Conservation (phyloP, 495 filamentous ascomycete genomes). For the Oidiodendron maius region DNA sequence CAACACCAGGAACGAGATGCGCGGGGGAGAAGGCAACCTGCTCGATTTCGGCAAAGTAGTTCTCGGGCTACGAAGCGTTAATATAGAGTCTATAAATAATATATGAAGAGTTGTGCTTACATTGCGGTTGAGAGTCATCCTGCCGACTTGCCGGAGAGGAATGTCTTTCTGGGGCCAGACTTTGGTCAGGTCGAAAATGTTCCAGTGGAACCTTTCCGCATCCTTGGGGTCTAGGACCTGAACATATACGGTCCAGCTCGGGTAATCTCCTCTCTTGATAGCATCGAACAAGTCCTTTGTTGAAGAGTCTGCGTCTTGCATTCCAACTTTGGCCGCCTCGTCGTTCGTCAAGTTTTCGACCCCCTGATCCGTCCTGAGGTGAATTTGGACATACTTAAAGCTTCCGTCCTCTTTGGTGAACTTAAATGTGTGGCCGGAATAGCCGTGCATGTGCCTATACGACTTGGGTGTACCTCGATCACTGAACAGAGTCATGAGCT, state of each 20-base stretch:
- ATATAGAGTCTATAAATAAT: neutral
- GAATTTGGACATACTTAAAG: slow-evolving; percentile 53
- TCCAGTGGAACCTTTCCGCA: slow-evolving; percentile 25
- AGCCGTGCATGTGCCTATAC: slow-evolving; percentile 56
- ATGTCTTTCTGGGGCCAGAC: slow-evolving; percentile 64
- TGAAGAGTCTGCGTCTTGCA: slow-evolving; percentile 54
- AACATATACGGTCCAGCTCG: slow-evolving; percentile 55
- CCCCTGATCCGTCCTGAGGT: slow-evolving; percentile 55
- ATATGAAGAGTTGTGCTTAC: too few relatives aligned
- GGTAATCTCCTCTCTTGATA: slow-evolving; percentile 48
- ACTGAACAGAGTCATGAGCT: slow-evolving; percentile 55
- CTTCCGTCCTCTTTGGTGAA: slow-evolving; percentile 39
- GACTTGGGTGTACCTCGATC: slow-evolving; percentile 54
- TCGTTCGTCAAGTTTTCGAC: slow-evolving; percentile 50
- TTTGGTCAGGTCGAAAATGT: slow-evolving; percentile 73
- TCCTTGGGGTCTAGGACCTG: slow-evolving; percentile 31
- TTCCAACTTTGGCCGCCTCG: slow-evolving; percentile 39
- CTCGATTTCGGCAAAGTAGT: slow-evolving; percentile 77
- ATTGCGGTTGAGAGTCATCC: slow-evolving; percentile 60
- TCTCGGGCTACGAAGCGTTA: slow-evolving; percentile 28
- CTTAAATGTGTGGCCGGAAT: slow-evolving; percentile 63
- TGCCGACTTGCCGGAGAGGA: slow-evolving; percentile 60
- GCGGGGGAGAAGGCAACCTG: slow-evolving; percentile 77
- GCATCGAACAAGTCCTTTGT: slow-evolving; percentile 54
- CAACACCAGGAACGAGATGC: slow-evolving; percentile 66